Evolutionary conservation across 257 asterid genomes (phyloP), one percentile per base, ranked within the genome.

Genomic region (Forsythia viridissima): DNA sequence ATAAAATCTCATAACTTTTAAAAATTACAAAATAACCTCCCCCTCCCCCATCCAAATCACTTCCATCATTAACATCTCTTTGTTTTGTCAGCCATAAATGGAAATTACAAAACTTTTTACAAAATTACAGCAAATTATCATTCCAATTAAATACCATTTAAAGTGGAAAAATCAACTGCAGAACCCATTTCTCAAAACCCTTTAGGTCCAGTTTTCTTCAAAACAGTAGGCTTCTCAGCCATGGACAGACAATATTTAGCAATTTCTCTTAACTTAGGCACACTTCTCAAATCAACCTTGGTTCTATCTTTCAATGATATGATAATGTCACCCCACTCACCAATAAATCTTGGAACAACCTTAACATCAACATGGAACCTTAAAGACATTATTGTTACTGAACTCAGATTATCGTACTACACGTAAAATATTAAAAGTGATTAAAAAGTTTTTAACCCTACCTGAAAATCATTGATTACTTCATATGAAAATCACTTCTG

Each of bases 261-360:
- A 84, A 95, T 93, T 85, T 95, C 97, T 76, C 99, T 92, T 77
- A 95, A 95, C 80, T 93, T 92, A 7, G 99, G 99, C 77, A 95
- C 98, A 80, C 99, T 93, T 81, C 99, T 88, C 74, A 95, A 82
- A 83, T 95, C 99, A 70, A 95, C 96, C 87, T 87, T 91, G 0
- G 97, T 91, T 0, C 98, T 98, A 84, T 95, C 98, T 51, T 76
- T 92, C 76, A 95, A 80, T 12, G 99, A 91, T 18, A 95, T 95
- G 84, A 95, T 84, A 72, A 95, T 86, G 71, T 95, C 98, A 63
- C 98, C 98, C 98, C 99, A 95, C 82, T 93, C 98, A 0, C 99
- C 99, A 30, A 93, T 90, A 78, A 95, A 90, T 85, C 99, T 89
- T 0, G 99, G 99, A 3, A 95, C 99, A 59, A 92, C 98, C 70